Evolutionary conservation across 2,329 filamentous ascomycete genomes (phyloP).

Genomic region (Colletotrichum sp.): DNA sequence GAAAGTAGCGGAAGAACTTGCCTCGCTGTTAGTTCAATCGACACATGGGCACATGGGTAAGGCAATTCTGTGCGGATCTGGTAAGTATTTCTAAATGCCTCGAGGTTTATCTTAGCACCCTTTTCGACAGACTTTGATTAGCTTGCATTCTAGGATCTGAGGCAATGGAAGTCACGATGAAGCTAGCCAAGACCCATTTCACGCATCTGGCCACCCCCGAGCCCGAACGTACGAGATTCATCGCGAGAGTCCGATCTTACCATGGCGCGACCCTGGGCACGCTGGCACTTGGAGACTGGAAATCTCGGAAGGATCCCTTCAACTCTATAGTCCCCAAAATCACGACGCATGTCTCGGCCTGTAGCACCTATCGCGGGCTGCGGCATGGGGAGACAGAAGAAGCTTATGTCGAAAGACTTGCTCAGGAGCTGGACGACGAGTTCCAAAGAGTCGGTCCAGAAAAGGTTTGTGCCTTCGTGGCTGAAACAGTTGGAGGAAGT

Average conservation of each 20-base stretch:
- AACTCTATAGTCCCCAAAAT: not conserved
- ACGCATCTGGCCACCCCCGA: not conserved
- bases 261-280: not conserved
- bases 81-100: not conserved
- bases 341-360: not conserved
- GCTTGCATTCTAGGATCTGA: not conserved
- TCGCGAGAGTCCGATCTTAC: not conserved
- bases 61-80: not conserved
- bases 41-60: not conserved
- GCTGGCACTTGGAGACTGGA: not conserved
- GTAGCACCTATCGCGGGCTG: not conserved
- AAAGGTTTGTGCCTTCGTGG: not conserved
- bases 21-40: not conserved
- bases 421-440: not conserved
- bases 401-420: not conserved
- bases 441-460: not conserved
- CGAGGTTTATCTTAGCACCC: fast-evolving
- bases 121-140: not conserved
- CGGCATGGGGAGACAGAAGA: not conserved
- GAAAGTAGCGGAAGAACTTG: not conserved
- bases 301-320: not conserved
- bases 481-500: not conserved
- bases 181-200: not conserved
- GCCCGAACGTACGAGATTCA: not conserved
- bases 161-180: not conserved